Conservation (phyloP, 352 stramenopile genomes). For the Halophytophthora polymorphica region DNA sequence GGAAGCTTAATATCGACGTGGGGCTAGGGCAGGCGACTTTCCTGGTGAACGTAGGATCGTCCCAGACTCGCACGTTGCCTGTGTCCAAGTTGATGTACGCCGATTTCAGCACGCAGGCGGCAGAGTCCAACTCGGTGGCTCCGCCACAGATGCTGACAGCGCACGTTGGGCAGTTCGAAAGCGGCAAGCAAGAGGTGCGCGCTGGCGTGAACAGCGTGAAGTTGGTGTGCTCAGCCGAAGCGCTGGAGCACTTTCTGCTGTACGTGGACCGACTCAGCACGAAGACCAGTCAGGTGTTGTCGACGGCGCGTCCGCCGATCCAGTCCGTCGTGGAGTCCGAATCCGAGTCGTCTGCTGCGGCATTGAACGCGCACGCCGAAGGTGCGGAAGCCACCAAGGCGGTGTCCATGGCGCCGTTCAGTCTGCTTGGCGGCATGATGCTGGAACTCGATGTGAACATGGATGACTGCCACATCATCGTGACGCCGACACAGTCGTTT, state of each 20-base stretch:
- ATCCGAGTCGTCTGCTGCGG: conserved; percentile 15
- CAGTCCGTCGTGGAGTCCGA: conserved; percentile 24
- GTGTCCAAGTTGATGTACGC: conserved; percentile 53
- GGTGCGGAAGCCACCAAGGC: conserved; percentile 29
- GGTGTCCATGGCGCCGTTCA: conserved; percentile 64
- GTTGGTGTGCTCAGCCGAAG: conserved; percentile 35
- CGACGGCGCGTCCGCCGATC: conserved; percentile 34
- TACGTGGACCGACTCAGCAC: conserved; percentile 59
- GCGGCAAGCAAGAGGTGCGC: conserved; percentile 39
- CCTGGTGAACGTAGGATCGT: conserved; percentile 41
- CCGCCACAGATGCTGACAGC: conserved; percentile 45
- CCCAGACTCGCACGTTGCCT: conserved; percentile 30
- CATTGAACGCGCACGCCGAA: conserved; percentile 31
- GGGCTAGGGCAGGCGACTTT: conserved; percentile 47
- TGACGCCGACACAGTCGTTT: conserved; percentile 44
- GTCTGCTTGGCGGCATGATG: conserved; percentile 50
- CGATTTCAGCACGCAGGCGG: conserved; percentile 40
- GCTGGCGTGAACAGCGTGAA: conserved; percentile 47
- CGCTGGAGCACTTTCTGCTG: conserved; percentile 62
- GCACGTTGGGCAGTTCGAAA: conserved; percentile 42
- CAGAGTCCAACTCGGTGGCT: conserved; percentile 21
- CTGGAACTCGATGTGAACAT: conserved; percentile 45
- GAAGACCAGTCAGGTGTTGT: conserved; percentile 48
- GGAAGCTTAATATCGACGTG: conserved; percentile 50
- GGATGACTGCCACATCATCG: conserved; percentile 53